Conservation (phyloP, 2,329 filamentous ascomycete genomes). For the Colletotrichum musae region DNA sequence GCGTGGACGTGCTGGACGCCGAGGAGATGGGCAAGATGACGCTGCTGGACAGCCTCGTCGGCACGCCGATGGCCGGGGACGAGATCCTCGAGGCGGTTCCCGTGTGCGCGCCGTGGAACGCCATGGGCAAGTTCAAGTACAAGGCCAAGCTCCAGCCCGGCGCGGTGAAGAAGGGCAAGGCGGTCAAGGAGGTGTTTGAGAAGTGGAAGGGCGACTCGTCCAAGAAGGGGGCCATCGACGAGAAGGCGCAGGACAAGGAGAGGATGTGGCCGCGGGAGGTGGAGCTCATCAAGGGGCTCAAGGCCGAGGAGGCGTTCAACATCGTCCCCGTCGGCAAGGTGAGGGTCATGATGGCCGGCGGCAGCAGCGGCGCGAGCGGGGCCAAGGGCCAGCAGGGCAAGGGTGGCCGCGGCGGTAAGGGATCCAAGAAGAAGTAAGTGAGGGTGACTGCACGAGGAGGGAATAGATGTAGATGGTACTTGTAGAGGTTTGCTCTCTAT, state of each 20-base stretch:
- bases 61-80: conserved; percentile 84
- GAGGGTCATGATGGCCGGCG: conserved; percentile 81
- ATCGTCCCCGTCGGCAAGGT: conserved; percentile 85
- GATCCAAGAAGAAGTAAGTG: conserved; percentile 60
- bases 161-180: conserved; percentile 92
- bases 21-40: conserved; percentile 68
- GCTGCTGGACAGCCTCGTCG: conserved; percentile 80
- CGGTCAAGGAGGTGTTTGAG: conserved; percentile 89
- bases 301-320: conserved; percentile 86
- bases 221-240: conserved; percentile 73
- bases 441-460: not conserved
- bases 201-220: conserved; percentile 79
- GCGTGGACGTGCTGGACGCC: conserved; percentile 71
- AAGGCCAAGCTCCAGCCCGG: conserved; percentile 96
- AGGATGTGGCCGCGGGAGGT: conserved; percentile 88
- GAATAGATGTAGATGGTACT: not conserved
- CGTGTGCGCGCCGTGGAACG: conserved; percentile 76
- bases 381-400: conserved; percentile 52
- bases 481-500: not conserved
- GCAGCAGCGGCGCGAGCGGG: conserved; percentile 58
- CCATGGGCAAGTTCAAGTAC: conserved; percentile 84
- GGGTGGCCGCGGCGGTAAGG: conserved; percentile 55
- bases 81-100: conserved; percentile 80
- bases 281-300: conserved; percentile 86
- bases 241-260: conserved; percentile 74